A percentile compares a stretch with the other conserved stretches of the same genome.
Evolutionary conservation across 2,329 filamentous ascomycete genomes (phyloP).

Genomic region (Aspergillus texensis): DNA sequence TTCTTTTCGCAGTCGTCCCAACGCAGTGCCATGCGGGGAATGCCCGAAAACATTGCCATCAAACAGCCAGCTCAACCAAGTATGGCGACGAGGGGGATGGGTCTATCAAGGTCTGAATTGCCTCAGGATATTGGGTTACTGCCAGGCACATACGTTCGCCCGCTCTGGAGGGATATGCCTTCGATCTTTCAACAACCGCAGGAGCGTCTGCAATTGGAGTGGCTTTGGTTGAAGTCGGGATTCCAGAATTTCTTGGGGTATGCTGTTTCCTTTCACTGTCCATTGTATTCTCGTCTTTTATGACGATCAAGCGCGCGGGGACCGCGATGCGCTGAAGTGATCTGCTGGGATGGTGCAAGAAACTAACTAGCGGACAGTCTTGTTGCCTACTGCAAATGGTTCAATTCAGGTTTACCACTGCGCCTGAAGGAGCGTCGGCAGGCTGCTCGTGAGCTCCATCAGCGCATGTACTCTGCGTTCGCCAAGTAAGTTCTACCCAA

Average conservation of each 20-base stretch:
- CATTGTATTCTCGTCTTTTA: neutral
- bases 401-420: constrained; percentile 37
- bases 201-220: constrained; percentile 42
- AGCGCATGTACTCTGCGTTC: constrained; percentile 51
- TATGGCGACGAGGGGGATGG: constrained; percentile 38
- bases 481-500: constrained; percentile 41
- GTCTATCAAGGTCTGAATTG: constrained; percentile 35
- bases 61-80: constrained; percentile 42
- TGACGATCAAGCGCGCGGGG: neutral
- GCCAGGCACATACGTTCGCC: constrained; percentile 46
- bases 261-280: constrained; percentile 9
- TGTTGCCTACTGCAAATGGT: constrained; percentile 36
- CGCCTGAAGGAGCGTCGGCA: constrained; percentile 37
- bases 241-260: constrained; percentile 40
- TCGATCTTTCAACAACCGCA: constrained; percentile 42
- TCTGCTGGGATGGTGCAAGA: neutral
- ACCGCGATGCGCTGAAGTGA: neutral
- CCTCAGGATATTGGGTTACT: constrained; percentile 51
- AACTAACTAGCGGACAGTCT: constrained; percentile 24
- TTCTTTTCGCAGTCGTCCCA: constrained; percentile 38
- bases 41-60: constrained; percentile 26
- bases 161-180: constrained; percentile 43
- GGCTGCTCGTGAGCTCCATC: constrained; percentile 46
- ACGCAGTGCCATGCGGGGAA: constrained; percentile 18
- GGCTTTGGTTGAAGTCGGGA: constrained; percentile 40